Base-by-base conservation (phyloP, 2,329 filamentous ascomycete species). In the Fusarium dimerum region DNA sequence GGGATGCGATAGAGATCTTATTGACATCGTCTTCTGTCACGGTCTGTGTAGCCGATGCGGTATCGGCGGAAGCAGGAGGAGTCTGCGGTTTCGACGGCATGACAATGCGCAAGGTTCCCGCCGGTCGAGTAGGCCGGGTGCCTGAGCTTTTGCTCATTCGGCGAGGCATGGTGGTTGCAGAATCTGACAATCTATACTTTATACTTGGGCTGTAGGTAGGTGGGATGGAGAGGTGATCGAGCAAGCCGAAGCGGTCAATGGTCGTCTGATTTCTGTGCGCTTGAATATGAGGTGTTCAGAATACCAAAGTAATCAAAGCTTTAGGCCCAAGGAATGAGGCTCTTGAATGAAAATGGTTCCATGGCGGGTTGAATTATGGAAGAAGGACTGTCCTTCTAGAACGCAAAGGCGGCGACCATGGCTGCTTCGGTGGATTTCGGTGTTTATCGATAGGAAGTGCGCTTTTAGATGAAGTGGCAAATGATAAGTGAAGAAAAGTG, bases 261-360 rank as follows among this genome's bases (percentile, higher is more conserved):
- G 20, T 26, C 7, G 20, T 26, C 20, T 26, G 20, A 26, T 26
- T 26, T 5, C 7, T 7, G 20, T 26, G 20, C 20, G 11, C 26
- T 40, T 32, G 40, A 16, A 50, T 29, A 18, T 47, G 32, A 36
- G 32, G 32, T 36, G 7, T 36, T 36, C 32, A 10, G 9, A 36
- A 10, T 3, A 3, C 9, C 9, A 10, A 36, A 5, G 32, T 4
- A 36, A 26, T 26, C 20, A 26, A 15, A 3, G 9, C 10, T 36
- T 11, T 10, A 36, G 32, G 32, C 60, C 67, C 52, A 50, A 55
- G 66, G 50, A 52, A 68, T 67, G 64, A 71, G 68, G 66, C 61
- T 67, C 65, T 68, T 73, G 73, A 70, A 69, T 68, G 78, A 81
- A 77, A 78, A 78, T 79, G 78, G 77, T 78, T 74, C 80, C 81